phyloP scores from a whole-genome alignment of 805 yeast species.

The Saturnispora bothae region DNA sequence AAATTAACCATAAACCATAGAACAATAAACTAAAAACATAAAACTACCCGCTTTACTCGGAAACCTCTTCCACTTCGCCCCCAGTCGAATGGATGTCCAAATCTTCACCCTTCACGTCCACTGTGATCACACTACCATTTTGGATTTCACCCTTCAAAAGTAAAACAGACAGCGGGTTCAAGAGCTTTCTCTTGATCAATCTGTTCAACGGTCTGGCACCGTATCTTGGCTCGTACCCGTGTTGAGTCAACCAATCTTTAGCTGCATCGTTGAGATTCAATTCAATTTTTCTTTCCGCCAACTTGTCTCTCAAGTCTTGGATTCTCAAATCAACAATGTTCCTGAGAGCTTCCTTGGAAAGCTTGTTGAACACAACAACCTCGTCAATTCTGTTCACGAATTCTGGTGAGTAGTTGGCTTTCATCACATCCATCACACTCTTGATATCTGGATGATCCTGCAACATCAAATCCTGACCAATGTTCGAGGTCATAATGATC shows the following conservation, averaged over 20 bases:
- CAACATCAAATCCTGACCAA: slow-evolving; percentile 83
- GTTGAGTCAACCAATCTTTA: slow-evolving; percentile 65
- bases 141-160: slow-evolving; percentile 72
- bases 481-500: slow-evolving; percentile 92
- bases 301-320: slow-evolving; percentile 67
- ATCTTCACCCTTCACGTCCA: slow-evolving; percentile 6
- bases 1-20: too few species aligned
- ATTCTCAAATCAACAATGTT: slow-evolving; percentile 80
- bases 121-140: slow-evolving; percentile 24
- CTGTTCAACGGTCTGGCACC: slow-evolving; percentile 97
- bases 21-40: too few species aligned
- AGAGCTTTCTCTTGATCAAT: slow-evolving; percentile 67
- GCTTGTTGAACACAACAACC: slow-evolving; percentile 82
- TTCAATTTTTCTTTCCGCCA: slow-evolving; percentile 66
- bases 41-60: too few species aligned
- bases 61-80: too few species aligned
- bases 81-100: slow-evolving; percentile 4
- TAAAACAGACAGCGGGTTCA: slow-evolving; percentile 79
- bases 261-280: slow-evolving; percentile 46
- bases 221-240: slow-evolving; percentile 85
- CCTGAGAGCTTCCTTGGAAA: slow-evolving; percentile 64
- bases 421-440: slow-evolving; percentile 59
- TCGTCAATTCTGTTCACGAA: slow-evolving; percentile 92
- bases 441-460: slow-evolving; percentile 54
- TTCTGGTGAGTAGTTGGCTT: slow-evolving; percentile 79